Conservation (phyloP, 345 rosid species). For the Aegle marmelos region DNA sequence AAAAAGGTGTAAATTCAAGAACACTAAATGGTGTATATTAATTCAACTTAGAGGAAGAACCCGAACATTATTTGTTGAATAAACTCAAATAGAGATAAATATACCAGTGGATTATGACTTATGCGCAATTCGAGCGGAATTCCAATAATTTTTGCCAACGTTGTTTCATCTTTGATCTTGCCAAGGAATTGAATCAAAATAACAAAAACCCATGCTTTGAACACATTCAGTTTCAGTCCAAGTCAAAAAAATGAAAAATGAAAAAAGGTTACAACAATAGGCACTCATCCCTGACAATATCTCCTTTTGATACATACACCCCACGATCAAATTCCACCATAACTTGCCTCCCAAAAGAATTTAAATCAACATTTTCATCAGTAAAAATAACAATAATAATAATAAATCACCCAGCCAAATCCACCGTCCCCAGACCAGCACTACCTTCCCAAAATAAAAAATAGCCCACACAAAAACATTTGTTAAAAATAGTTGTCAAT, state of each 20-base stretch:
- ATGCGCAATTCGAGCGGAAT: not conserved
- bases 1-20: too few species aligned
- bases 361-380: not conserved
- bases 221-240: not conserved
- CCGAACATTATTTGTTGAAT: too few species aligned
- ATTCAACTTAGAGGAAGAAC: too few species aligned
- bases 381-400: not conserved
- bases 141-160: constrained; percentile 4
- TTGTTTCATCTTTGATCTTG: not conserved
- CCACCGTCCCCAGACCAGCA: not conserved
- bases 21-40: too few species aligned
- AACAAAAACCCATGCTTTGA: not conserved
- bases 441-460: not conserved
- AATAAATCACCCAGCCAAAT: not conserved
- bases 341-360: constrained; percentile 14
- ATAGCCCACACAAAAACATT: not conserved
- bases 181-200: not conserved
- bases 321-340: constrained; percentile 4
- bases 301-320: constrained; percentile 13
- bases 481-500: not conserved
- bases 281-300: constrained; percentile 15
- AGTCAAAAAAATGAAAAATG: not conserved
- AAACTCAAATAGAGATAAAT: too few species aligned
- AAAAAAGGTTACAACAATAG: constrained; percentile 2
- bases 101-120: not conserved